Percentiles rank a stretch among this genome's conserved stretches.
Evolutionary conservation across 768 basidiomycete species (phyloP).

Genomic region (Suillus clintonianus): DNA sequence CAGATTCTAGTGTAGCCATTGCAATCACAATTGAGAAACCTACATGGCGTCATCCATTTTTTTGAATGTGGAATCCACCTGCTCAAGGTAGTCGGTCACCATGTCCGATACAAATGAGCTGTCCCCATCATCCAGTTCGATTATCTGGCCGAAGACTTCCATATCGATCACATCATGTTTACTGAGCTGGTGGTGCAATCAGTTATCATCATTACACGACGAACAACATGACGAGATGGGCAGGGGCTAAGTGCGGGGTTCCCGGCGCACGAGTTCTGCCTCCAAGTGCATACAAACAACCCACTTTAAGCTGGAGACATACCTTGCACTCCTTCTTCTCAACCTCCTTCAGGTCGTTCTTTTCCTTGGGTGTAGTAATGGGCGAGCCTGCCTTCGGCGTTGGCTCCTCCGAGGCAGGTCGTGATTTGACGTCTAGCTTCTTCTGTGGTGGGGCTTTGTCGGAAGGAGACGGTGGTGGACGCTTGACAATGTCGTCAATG

Average conservation of each 20-base stretch:
- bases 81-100: conserved; percentile 78
- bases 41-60: conserved; percentile 82
- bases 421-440: conserved; percentile 33
- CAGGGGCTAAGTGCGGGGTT: neutral
- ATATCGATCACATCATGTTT: conserved; percentile 61
- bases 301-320: conserved; percentile 8
- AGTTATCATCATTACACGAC: neutral
- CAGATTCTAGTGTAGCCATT: conserved; percentile 4
- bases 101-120: conserved; percentile 79
- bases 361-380: conserved; percentile 9
- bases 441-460: conserved; percentile 30
- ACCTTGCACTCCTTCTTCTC: conserved; percentile 29
- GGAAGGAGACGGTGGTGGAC: conserved; percentile 35
- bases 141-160: conserved; percentile 81
- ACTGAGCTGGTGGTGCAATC: conserved; percentile 8
- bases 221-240: neutral
- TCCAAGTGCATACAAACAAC: neutral
- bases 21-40: conserved; percentile 36
- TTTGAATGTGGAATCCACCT: conserved; percentile 74
- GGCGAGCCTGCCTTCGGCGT: conserved; percentile 14
- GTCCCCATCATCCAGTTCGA: conserved; percentile 85
- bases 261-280: neutral
- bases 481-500: conserved; percentile 28
- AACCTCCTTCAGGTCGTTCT: conserved; percentile 9
- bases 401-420: conserved; percentile 28